Evolutionary conservation across 345 rosid species (phyloP), one percentile per base, ranked within the genome.

Genomic region (Salix suchowensis): DNA sequence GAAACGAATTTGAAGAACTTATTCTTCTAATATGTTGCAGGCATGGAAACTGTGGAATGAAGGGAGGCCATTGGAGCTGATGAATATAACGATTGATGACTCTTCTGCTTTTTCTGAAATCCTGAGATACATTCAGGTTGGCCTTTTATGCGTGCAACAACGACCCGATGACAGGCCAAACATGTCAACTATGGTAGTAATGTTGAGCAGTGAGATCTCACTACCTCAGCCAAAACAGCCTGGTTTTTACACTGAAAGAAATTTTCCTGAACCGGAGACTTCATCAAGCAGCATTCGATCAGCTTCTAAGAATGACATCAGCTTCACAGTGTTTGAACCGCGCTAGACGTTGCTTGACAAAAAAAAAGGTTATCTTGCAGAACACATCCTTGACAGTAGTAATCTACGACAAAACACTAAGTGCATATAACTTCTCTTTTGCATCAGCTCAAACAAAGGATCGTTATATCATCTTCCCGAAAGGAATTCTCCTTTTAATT

Each of bases 211-310:
- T 8, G 85, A 88, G 30, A 70, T n/a, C 68, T 9, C 61, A 13
- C 61, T 88, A 83, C 87, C 84, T 1, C 52, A 76, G 1, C 88
- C 88, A 1, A 82, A 83, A 60, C 78, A 82, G 76, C 89, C 89
- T 0, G 87, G 88, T 32, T 86, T 86, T 71, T 79, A 82, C 48
- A 61, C 71, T 0, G 81, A 82, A 39, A 80, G 75, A 54, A 77
- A 73, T n/a, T 21, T 68, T 2, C 7, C 44, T 10, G 83, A 82
- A 61, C 9, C 40, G 14, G 82, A 80, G 15, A 73, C 78, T 5
- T 87, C 85, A 30, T 80, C 85, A 4, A 58, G 77, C 74, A 84
- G 78, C 68, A 52, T 19, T 3, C 64, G 52, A 7, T 64, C 73
- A 4, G 73, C 60, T 32, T 70, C 81, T 3, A 54, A 76, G 10